Evolutionary conservation across 108 stramenopile genomes (phyloP).

Genomic region (Aurantiochytrium sp.): DNA sequence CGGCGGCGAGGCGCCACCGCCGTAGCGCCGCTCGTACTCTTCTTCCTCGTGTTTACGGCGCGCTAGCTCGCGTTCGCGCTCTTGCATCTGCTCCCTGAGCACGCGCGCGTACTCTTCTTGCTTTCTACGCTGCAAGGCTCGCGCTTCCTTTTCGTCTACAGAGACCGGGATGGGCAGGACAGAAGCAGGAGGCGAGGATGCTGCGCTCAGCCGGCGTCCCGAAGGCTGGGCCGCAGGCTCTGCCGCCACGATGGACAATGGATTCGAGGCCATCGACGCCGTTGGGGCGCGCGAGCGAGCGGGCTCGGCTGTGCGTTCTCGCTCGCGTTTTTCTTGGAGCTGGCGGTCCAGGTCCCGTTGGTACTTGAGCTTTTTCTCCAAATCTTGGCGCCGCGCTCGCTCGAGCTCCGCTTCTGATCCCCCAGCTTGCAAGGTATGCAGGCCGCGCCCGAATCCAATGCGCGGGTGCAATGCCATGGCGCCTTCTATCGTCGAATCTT

Average conservation of each 20-base stretch:
- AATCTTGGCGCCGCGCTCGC: not conserved
- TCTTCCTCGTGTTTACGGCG: not conserved
- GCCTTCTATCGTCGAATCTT: not conserved
- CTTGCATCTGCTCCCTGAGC: not conserved
- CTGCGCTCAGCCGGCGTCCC: not conserved
- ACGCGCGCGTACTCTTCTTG: not conserved
- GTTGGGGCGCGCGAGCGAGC: not conserved
- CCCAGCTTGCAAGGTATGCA: not conserved
- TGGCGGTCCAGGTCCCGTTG: not conserved
- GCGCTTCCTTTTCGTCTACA: slow-evolving; percentile 1
- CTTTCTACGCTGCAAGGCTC: slow-evolving; percentile 20
- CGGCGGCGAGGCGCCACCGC: not conserved
- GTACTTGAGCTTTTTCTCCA: not conserved
- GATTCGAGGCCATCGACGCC: not conserved
- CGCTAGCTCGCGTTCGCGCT: not conserved
- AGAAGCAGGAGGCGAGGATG: not conserved
- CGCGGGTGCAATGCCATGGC: not conserved
- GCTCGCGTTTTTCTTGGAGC: not conserved
- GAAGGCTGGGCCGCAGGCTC: not conserved
- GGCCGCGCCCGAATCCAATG: not conserved
- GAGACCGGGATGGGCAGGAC: not conserved
- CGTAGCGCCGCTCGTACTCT: not conserved
- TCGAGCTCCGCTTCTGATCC: not conserved
- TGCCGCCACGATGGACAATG: not conserved
- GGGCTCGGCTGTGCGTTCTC: not conserved